A percentile compares a stretch with the other conserved stretches of the same genome.
Conservation (phyloP, 768 basidiomycete genomes). For the Hemileccinum impolitum region DNA sequence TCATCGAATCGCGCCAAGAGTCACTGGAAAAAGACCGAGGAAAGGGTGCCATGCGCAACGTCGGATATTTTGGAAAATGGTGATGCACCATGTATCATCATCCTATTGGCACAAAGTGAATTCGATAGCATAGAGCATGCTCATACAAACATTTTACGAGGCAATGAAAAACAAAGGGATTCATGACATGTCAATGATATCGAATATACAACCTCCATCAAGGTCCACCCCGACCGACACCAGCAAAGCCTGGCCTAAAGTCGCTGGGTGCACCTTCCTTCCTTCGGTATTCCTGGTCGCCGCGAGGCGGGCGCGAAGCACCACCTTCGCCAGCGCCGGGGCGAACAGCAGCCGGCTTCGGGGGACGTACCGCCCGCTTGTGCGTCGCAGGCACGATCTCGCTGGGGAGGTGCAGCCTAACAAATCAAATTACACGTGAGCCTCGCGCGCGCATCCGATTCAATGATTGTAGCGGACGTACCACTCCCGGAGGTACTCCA, state of each 20-base stretch:
- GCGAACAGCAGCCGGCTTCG: conserved; percentile 75
- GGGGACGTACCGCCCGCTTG: conserved; percentile 90
- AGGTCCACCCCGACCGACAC: conserved; percentile 86
- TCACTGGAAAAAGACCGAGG: conserved; percentile 12
- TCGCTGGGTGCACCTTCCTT: conserved; percentile 88
- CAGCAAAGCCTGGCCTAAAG: conserved; percentile 84
- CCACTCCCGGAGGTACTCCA: conserved; percentile 95
- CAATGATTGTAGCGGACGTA: conserved; percentile 19
- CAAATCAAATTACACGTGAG: not conserved
- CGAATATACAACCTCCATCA: conserved; percentile 45
- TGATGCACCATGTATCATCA: not conserved
- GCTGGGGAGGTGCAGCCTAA: conserved; percentile 85
- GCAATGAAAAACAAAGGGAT: not conserved
- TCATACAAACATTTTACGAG: conserved; percentile 27
- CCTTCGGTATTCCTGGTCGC: conserved; percentile 84
- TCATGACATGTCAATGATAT: not conserved
- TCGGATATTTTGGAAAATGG: conserved; percentile 43
- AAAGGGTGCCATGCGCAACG: conserved; percentile 30
- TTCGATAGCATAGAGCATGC: conserved; percentile 23
- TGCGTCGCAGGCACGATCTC: conserved; percentile 98
- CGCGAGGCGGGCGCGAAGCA: conserved; percentile 86
- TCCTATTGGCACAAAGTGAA: no score
- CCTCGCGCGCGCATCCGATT: not conserved
- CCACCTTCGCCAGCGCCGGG: conserved; percentile 69
- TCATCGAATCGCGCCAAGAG: conserved; percentile 41